Conservation (phyloP, 441 rosid genomes). For the Kokia cookei region DNA sequence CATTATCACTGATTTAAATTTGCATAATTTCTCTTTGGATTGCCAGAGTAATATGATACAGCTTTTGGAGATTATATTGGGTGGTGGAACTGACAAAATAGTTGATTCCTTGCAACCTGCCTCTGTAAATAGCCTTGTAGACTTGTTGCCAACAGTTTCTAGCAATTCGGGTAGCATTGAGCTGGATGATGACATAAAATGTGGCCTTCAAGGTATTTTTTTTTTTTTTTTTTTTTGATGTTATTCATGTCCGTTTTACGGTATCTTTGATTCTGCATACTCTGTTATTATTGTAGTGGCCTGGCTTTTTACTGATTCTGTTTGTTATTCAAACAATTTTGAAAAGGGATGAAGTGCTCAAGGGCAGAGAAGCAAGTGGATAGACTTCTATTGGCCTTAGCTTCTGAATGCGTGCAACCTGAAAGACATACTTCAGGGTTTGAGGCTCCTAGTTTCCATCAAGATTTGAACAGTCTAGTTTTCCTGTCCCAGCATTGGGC, state of each 20-base stretch:
- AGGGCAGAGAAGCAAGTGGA: conserved; percentile 78
- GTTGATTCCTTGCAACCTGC: conserved; percentile 38
- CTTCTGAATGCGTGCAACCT: conserved; percentile 69
- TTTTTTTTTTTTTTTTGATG: too few species aligned
- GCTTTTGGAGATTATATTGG: conserved; percentile 78
- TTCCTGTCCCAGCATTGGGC: conserved; percentile 88
- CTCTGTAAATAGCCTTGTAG: conserved; percentile 50
- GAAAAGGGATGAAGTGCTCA: conserved; percentile 62
- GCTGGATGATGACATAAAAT: conserved; percentile 47
- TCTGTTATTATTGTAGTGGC: not conserved
- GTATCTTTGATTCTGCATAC: conserved; percentile 16
- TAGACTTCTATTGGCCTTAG: conserved; percentile 60
- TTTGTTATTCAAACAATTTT: conserved; percentile 3
- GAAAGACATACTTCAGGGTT: conserved; percentile 48
- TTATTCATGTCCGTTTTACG: too few species aligned
- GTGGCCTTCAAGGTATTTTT: conserved; percentile 84
- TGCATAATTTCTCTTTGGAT: conserved; percentile 20
- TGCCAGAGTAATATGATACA: conserved; percentile 54
- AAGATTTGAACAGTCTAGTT: conserved; percentile 52
- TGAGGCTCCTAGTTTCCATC: conserved; percentile 34
- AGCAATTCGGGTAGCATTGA: conserved; percentile 30
- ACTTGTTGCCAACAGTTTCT: conserved; percentile 51
- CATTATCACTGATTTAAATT: conserved; percentile 9
- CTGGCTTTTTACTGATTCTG: not conserved
- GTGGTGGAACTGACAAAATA: conserved; percentile 55